Evolutionary conservation across 148 eudicot species (phyloP).

Genomic region (Silene latifolia): DNA sequence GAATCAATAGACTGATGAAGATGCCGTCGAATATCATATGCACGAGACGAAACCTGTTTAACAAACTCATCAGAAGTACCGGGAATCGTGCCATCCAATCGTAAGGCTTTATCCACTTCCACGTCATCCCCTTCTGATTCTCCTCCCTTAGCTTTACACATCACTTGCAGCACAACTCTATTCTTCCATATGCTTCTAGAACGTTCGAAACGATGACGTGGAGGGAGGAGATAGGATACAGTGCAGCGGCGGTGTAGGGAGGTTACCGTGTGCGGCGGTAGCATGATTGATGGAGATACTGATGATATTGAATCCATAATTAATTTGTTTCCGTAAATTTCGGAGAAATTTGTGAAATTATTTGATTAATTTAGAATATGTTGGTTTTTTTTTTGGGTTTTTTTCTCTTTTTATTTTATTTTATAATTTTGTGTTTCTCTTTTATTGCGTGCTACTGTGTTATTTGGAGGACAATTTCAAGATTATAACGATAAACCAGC

Average conservation of each 20-base stretch:
- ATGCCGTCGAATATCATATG: slow-evolving; percentile 80
- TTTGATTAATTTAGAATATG: not conserved
- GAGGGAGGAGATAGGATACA: not conserved
- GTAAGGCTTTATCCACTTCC: slow-evolving; percentile 71
- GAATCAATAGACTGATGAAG: slow-evolving; percentile 71
- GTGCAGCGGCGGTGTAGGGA: not conserved
- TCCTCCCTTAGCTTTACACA: slow-evolving; percentile 21
- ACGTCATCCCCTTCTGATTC: slow-evolving; percentile 33
- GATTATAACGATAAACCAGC: too few relatives aligned
- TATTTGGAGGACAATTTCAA: too few relatives aligned
- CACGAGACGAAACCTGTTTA: slow-evolving; percentile 87
- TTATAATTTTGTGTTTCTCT: too few relatives aligned
- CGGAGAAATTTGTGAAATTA: not conserved
- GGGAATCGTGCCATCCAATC: slow-evolving; percentile 80
- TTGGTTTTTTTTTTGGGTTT: too few relatives aligned
- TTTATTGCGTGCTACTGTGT: too few relatives aligned
- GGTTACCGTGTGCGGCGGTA: slow-evolving; percentile 35
- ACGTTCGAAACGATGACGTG: slow-evolving; percentile 5
- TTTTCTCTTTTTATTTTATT: not conserved
- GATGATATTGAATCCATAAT: slow-evolving; percentile 68
- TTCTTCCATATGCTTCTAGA: slow-evolving; percentile 23
- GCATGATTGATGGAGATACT: slow-evolving; percentile 56
- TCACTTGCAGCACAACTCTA: slow-evolving; percentile 8
- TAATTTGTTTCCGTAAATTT: not conserved
- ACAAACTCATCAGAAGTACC: slow-evolving; percentile 77